These are phyloP conservation scores for Acacia acuminata DNA, from an alignment of 306 rosid genomes.

Conservation along the genomic window DNA sequence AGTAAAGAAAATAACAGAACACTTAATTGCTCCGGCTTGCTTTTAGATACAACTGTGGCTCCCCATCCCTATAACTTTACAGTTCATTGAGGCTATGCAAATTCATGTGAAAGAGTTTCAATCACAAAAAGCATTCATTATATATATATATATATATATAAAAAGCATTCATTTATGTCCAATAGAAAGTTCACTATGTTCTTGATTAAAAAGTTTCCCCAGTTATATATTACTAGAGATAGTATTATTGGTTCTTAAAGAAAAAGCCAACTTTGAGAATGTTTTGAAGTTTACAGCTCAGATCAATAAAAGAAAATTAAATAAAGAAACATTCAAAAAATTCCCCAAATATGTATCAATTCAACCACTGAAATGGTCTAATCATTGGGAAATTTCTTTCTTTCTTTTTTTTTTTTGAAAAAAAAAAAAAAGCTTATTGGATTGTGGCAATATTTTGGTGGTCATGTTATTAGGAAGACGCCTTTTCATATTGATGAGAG, in stretches of 20 bases:
- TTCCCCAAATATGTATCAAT: too few relatives aligned
- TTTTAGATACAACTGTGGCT: conserved; percentile 13
- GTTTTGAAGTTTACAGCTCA: neutral
- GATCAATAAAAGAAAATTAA: too few relatives aligned
- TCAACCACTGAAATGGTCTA: too few relatives aligned
- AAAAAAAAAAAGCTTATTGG: too few relatives aligned
- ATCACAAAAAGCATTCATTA: conserved; percentile 11
- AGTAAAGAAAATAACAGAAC: neutral
- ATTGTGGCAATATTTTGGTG: neutral
- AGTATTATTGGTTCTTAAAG: neutral
- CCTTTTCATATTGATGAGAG: neutral
- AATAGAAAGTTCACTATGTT: conserved; percentile 3
- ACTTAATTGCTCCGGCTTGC: conserved; percentile 9
- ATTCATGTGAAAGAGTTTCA: conserved; percentile 39
- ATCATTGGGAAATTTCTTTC: too few relatives aligned
- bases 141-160: too few relatives aligned
- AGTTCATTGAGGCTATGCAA: conserved; percentile 24
- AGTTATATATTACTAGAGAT: neutral
- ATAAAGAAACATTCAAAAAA: too few relatives aligned
- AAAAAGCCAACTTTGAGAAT: neutral
- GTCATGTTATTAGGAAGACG: neutral
- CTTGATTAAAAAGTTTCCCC: neutral
- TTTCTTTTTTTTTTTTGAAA: too few relatives aligned
- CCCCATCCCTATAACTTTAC: conserved; percentile 38
- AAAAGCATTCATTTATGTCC: conserved; percentile 14